Evolutionary conservation across 768 basidiomycete species (phyloP), one percentile per base, ranked within the genome.

Genomic region (Auricularia heimuer): DNA sequence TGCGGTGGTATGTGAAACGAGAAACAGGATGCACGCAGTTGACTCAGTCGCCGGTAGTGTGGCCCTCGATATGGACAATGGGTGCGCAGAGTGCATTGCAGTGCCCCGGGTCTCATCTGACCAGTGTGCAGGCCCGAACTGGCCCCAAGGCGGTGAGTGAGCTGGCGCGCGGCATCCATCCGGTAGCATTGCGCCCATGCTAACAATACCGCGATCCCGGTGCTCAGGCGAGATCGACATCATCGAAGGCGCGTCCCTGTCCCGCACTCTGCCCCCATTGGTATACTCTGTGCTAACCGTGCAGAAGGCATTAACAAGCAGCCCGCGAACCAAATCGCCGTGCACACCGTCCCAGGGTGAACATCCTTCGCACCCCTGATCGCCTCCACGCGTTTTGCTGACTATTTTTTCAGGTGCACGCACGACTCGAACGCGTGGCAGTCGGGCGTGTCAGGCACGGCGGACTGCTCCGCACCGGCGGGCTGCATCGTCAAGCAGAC

Each of bases 401-500:
- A 60, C 54, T n/a, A 18, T 29, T 60, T 29, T 60, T 8, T 4
- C 39, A 67, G 65, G 34, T 70, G 68, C 65, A 65, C 62, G 14
- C 67, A 69, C 36, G 65, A 65, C 29, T 42, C 39, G 16, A 51
- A 68, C 29, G 62, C 66, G 21, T n/a, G 67, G 18, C 60, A 62
- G 44, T 62, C 67, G 11, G 72, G 70, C 8, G 70, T 65, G 18
- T 14, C 24, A 4, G 56, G 56, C 29, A 24, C 24, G 14, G 56
- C 72, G 58, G 69, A 80, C 71, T 75, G 74, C 67, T 68, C 74
- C 33, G 69, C 67, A 11, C 71, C 75, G 24, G 69, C 75, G 1
- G 82, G 82, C 0, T 86, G 85, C 70, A 76, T 79, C 4, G 79
- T 81, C 6, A 66, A 64, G 1, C 81, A 82, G 65, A 76, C 70